Percentiles rank a stretch among this genome's conserved stretches.
Evolutionary conservation across 106 monocot species (phyloP).

Genomic region (Amphibolis antarctica): DNA sequence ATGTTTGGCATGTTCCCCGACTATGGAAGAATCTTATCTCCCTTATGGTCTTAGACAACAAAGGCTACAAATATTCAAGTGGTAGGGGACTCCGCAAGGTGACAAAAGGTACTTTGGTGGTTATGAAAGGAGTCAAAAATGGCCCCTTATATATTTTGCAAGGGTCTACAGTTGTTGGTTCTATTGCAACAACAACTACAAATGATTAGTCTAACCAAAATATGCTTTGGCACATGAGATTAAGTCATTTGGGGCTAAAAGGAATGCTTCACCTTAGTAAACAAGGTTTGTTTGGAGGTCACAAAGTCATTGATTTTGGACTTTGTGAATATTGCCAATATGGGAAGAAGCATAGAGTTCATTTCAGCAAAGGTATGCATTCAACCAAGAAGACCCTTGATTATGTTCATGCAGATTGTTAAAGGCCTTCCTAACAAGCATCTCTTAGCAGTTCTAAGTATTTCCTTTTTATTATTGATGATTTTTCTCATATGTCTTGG

Average conservation of each 20-base stretch:
- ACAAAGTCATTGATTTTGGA: background rate
- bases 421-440: too few relatives aligned
- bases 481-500: background rate
- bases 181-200: accelerated
- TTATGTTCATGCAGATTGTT: background rate
- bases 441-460: background rate
- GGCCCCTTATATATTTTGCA: background rate
- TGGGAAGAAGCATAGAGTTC: background rate
- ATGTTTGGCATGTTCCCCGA: background rate
- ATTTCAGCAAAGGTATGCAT: background rate
- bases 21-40: background rate
- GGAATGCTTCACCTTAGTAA: background rate
- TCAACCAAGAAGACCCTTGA: background rate
- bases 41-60: background rate
- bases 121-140: background rate
- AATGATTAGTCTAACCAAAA: accelerated
- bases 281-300: background rate
- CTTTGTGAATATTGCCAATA: background rate
- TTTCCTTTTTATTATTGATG: background rate
- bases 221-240: background rate
- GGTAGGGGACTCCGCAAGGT: background rate
- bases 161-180: background rate
- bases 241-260: background rate
- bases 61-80: background rate
- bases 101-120: background rate